Evolutionary conservation across 768 basidiomycete genomes (phyloP).

Genomic region (Boletellus ananas): DNA sequence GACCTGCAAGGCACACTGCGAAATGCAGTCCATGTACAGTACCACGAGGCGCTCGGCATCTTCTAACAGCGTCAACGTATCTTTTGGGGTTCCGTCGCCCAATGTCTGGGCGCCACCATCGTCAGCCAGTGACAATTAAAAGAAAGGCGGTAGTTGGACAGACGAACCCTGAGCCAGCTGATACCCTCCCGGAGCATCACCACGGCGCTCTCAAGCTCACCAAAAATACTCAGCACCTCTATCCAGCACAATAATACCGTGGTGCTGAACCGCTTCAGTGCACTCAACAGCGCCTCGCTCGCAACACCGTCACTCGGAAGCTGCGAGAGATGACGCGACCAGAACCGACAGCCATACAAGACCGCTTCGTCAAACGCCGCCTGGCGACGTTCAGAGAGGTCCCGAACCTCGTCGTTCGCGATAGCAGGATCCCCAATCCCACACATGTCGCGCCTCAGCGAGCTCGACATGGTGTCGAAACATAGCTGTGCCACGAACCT

Average conservation of each 20-base stretch:
- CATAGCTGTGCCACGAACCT: constrained; percentile 18
- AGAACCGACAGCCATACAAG: constrained; percentile 18
- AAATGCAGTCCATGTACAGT: constrained; percentile 11
- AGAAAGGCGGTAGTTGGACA: not conserved
- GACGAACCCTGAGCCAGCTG: constrained; percentile 12
- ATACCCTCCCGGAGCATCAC: constrained; percentile 5
- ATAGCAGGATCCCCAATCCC: constrained; percentile 13
- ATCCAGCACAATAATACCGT: constrained; percentile 15
- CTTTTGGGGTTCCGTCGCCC: not conserved
- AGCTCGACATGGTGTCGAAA: constrained; percentile 15
- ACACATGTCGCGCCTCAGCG: constrained; percentile 22
- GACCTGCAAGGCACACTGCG: constrained; percentile 12
- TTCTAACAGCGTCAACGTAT: constrained; percentile 3
- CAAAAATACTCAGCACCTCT: constrained; percentile 10
- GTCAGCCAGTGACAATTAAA: not conserved
- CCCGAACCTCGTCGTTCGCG: constrained; percentile 14
- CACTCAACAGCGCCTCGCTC: constrained; percentile 7
- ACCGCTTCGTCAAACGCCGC: constrained; percentile 14
- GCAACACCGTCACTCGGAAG: constrained; percentile 7
- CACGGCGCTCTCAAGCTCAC: constrained; percentile 9
- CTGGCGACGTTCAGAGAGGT: constrained; percentile 15
- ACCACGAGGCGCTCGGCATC: constrained; percentile 13
- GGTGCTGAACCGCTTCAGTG: constrained; percentile 10
- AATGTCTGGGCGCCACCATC: not conserved
- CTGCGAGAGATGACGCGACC: constrained; percentile 17